Conservation (phyloP, 2,329 filamentous ascomycete species). For the Trichoderma sp. region DNA sequence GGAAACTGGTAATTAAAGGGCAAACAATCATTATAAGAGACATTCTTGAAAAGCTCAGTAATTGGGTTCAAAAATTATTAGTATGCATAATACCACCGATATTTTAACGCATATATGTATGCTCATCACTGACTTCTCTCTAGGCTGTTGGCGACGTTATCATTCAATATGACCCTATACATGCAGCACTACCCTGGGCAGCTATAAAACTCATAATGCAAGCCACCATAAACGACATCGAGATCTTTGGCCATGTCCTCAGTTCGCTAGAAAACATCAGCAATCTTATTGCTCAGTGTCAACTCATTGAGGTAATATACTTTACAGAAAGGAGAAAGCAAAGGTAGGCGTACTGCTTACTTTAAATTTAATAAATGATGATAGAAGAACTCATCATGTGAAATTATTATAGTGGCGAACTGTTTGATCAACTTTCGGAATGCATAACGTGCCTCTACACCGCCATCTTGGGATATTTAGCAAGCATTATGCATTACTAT, state of each 20-base stretch:
- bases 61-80: conserved; percentile 7
- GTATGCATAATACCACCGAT: neutral
- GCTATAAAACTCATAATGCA: conserved; percentile 15
- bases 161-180: conserved; percentile 13
- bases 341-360: neutral
- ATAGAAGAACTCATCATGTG: neutral
- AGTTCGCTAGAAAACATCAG: neutral
- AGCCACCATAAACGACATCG: neutral
- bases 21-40: neutral
- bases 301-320: neutral
- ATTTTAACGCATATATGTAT: neutral
- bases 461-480: neutral
- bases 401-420: neutral
- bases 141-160: conserved; percentile 19
- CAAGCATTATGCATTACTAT: neutral
- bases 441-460: conserved; percentile 1
- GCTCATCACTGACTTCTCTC: neutral
- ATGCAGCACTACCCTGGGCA: conserved; percentile 22
- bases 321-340: neutral
- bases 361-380: neutral
- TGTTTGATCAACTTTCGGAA: neutral
- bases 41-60: neutral
- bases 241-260: conserved; percentile 3
- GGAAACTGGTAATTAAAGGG: neutral
- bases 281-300: conserved; percentile 9